phyloP scores from a whole-genome alignment of 306 rosid genomes.

The Purshia tridentata region DNA sequence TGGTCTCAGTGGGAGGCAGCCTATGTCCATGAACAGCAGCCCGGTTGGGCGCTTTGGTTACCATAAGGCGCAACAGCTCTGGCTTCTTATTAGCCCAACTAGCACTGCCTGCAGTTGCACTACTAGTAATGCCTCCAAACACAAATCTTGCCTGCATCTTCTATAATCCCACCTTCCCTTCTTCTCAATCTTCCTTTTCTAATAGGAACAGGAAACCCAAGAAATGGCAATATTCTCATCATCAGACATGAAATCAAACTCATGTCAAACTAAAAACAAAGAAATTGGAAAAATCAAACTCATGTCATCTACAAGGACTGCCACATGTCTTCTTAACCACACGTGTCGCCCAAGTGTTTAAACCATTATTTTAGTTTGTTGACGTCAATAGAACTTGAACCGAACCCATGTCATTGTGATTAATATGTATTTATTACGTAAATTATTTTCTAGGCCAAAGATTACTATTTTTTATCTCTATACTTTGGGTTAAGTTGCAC shows the following conservation, averaged over 20 bases:
- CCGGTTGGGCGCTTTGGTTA: slow-evolving; percentile 20
- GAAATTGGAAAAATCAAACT: background rate
- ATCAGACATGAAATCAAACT: too few relatives aligned
- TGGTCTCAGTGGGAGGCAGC: slow-evolving; percentile 17
- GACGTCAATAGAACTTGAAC: too few relatives aligned
- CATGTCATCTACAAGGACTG: background rate
- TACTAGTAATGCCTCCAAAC: background rate
- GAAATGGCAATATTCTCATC: background rate
- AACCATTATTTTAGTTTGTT: too few relatives aligned
- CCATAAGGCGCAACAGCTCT: slow-evolving; percentile 18
- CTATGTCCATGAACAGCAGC: slow-evolving; percentile 33
- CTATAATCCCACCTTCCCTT: background rate
- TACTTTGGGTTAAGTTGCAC: too few relatives aligned
- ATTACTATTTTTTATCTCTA: too few relatives aligned
- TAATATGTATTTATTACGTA: too few relatives aligned
- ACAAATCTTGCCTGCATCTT: slow-evolving; percentile 18
- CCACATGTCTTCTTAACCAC: background rate
- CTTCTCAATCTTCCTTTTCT: background rate
- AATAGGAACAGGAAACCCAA: background rate
- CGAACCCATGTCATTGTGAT: too few relatives aligned
- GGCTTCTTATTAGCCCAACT: background rate
- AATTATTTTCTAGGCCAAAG: too few relatives aligned
- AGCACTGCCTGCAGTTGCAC: background rate
- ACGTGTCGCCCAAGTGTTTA: background rate
- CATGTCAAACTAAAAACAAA: too few relatives aligned